Percentiles rank a stretch among this genome's conserved stretches.
These are phyloP conservation scores for Irpex lacteus DNA, from an alignment of 1,284 basidiomycete species.

Conservation along the genomic window DNA sequence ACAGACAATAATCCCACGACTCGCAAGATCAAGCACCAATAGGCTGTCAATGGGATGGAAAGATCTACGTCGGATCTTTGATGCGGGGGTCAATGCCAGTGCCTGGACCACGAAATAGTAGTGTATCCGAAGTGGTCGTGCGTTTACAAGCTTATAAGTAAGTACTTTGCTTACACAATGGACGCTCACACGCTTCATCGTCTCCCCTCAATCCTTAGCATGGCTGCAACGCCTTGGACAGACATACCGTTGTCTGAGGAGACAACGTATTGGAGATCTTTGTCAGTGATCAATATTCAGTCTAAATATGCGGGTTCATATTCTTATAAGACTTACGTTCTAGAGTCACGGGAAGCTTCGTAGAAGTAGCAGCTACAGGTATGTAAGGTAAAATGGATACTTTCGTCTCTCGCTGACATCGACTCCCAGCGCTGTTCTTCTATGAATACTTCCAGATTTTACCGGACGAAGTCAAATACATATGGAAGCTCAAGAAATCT, in stretches of 20 bases:
- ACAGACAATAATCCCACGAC: too few species aligned
- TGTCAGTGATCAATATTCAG: background rate
- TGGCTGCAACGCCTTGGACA: background rate
- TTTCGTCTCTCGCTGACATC: background rate
- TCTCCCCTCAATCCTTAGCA: background rate
- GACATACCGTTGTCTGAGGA: background rate
- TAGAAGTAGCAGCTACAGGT: background rate
- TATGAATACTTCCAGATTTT: constrained; percentile 2
- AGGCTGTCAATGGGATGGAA: too few species aligned
- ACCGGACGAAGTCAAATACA: constrained; percentile 4
- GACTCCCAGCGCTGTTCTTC: background rate
- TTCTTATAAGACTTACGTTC: background rate
- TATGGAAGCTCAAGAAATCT: background rate
- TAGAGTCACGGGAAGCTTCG: background rate
- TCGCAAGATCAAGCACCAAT: too few species aligned
- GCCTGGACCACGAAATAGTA: background rate
- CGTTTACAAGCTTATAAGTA: background rate
- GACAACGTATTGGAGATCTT: background rate
- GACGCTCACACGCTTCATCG: background rate
- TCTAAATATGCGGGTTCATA: too few species aligned
- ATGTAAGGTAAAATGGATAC: background rate
- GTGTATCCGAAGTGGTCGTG: background rate
- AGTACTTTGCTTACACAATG: background rate
- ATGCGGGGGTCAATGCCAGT: background rate
- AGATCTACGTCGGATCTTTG: background rate